phyloP scores from a whole-genome alignment of 495 filamentous ascomycete genomes.

The Aspergillus biplanus region DNA sequence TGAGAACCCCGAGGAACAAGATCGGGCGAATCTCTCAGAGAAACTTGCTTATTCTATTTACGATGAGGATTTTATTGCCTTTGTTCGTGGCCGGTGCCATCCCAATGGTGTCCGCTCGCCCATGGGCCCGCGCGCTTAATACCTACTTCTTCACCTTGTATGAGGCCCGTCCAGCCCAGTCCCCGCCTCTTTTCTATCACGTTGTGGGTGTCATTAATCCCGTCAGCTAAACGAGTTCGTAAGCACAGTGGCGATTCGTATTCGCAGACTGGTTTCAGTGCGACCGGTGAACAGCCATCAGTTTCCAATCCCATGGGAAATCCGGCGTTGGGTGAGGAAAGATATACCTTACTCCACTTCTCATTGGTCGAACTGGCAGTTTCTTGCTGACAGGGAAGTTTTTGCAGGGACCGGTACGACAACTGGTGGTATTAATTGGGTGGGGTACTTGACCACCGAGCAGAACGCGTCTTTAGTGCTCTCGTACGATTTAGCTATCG shows the following conservation, averaged over 20 bases:
- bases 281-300: slow-evolving; percentile 60
- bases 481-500: slow-evolving; percentile 59
- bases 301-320: slow-evolving; percentile 74
- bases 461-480: slow-evolving; percentile 57
- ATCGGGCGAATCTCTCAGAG: too few relatives aligned
- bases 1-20: too few relatives aligned
- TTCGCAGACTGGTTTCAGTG: slow-evolving; percentile 68
- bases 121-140: slow-evolving; percentile 16
- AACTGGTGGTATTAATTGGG: slow-evolving; percentile 55
- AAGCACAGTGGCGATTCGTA: slow-evolving; percentile 59
- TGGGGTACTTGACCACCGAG: slow-evolving; percentile 58
- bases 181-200: neutral
- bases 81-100: slow-evolving; percentile 23
- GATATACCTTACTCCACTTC: neutral
- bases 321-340: slow-evolving; percentile 47
- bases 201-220: neutral
- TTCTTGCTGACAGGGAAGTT: neutral
- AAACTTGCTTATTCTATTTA: slow-evolving; percentile 1
- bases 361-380: too few relatives aligned
- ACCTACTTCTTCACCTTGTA: slow-evolving; percentile 47
- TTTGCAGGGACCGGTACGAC: slow-evolving; percentile 51
- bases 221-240: neutral
- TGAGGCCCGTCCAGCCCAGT: neutral
- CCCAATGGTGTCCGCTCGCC: slow-evolving; percentile 28
- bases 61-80: slow-evolving; percentile 23